Conservation (phyloP, 345 rosid species). For the Erucastrum elatum region DNA sequence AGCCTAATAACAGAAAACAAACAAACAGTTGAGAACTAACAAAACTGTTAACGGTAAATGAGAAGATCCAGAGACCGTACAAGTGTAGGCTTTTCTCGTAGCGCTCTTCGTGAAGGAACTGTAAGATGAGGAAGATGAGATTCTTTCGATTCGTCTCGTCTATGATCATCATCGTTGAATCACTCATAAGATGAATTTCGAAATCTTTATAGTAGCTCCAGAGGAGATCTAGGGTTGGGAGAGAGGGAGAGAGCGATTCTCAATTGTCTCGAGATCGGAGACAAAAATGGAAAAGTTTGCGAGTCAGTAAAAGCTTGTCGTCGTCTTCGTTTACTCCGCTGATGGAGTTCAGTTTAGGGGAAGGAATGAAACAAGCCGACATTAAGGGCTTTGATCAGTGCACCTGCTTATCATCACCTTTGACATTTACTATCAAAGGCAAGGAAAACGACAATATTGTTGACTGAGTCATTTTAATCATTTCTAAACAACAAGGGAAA, state of each 20-base stretch:
- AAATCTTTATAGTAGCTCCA: neutral
- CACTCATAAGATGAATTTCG: neutral
- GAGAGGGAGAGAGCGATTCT: neutral
- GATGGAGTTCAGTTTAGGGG: neutral
- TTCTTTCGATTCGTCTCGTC: slow-evolving; percentile 33
- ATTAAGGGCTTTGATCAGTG: neutral
- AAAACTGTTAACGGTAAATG: too few species aligned
- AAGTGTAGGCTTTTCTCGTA: slow-evolving; percentile 34
- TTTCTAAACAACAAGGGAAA: too few species aligned
- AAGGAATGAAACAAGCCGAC: neutral
- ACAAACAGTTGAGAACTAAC: neutral
- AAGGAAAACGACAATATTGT: neutral
- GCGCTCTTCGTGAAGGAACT: slow-evolving; percentile 37
- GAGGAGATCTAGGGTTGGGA: slow-evolving; percentile 1
- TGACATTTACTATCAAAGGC: neutral
- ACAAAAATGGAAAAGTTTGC: neutral
- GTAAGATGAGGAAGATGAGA: slow-evolving; percentile 35
- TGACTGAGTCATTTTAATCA: too few species aligned
- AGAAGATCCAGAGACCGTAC: slow-evolving; percentile 19
- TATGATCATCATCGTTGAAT: slow-evolving; percentile 27
- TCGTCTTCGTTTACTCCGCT: slow-evolving; percentile 39
- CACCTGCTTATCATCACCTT: neutral
- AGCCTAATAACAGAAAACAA: slow-evolving; percentile 34
- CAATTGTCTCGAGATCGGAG: neutral
- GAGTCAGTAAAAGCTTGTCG: slow-evolving; percentile 4